Evolutionary conservation across 208 protist genomes (phyloP).

Genomic region (Leishmania martiniquensis): DNA sequence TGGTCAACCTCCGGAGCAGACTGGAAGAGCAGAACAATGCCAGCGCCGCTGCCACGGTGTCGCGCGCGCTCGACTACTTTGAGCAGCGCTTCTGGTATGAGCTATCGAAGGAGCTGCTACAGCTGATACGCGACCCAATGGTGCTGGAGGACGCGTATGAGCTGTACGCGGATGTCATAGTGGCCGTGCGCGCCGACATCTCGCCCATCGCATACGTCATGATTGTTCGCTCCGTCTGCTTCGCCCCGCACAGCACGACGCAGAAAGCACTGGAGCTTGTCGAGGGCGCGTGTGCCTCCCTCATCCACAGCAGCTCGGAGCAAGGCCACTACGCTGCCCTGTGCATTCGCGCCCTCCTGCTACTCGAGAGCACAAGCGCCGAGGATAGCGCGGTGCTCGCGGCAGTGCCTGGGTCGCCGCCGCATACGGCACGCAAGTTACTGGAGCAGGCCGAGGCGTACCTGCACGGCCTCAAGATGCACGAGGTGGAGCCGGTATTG

Average conservation of each 20-base stretch:
- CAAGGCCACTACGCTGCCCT: conserved; percentile 68
- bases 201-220: conserved; percentile 88
- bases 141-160: conserved; percentile 70
- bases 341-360: conserved; percentile 86
- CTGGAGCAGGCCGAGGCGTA: conserved; percentile 77
- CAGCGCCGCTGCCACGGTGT: conserved; percentile 46
- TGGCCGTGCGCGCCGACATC: conserved; percentile 73
- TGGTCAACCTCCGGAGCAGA: conserved; percentile 42
- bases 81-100: conserved; percentile 76
- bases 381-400: conserved; percentile 35
- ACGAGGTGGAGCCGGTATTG: conserved; percentile 87
- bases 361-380: conserved; percentile 55
- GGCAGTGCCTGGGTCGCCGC: conserved; percentile 43
- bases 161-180: conserved; percentile 75
- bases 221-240: conserved; percentile 77
- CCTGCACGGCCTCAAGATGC: conserved; percentile 73
- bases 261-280: conserved; percentile 72
- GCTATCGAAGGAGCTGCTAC: conserved; percentile 65
- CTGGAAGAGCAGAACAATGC: conserved; percentile 39
- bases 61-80: conserved; percentile 42
- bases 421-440: conserved; percentile 71
- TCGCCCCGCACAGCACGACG: conserved; percentile 64
- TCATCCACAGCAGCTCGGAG: conserved; percentile 44
- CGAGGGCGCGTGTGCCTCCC: conserved; percentile 54
- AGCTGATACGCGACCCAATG: conserved; percentile 62